phyloP scores from a whole-genome alignment of 805 yeast genomes.

The Schizosaccharomyces octosporus region DNA sequence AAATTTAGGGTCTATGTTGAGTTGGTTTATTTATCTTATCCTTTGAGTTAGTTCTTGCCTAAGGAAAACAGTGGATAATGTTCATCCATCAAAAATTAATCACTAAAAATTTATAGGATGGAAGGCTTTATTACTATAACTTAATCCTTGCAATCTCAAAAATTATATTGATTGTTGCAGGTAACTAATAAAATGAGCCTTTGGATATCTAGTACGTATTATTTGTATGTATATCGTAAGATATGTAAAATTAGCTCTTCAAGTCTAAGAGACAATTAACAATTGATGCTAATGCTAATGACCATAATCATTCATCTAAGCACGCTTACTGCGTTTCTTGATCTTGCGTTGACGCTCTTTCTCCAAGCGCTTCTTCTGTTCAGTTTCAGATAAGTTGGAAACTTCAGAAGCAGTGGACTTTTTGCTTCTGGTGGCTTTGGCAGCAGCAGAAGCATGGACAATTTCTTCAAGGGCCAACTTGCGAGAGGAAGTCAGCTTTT shows the following conservation, averaged over 20 bases:
- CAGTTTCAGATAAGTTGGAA: background rate
- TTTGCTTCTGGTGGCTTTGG: background rate
- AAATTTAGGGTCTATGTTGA: too few species aligned
- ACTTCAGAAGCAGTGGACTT: background rate
- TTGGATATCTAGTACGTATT: too few species aligned
- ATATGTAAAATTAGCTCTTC: background rate
- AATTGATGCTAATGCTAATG: background rate
- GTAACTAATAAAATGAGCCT: too few species aligned
- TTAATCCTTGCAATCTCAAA: too few species aligned
- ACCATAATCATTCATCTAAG: background rate
- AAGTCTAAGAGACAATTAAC: background rate
- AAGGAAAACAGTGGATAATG: too few species aligned
- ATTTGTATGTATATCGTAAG: too few species aligned
- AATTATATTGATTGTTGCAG: too few species aligned
- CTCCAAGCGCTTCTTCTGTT: background rate
- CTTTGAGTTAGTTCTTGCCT: too few species aligned
- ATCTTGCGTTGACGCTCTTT: background rate
- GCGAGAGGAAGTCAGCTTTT: conserved; percentile 62
- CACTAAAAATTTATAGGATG: too few species aligned
- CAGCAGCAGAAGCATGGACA: conserved; percentile 6
- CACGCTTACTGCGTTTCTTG: background rate
- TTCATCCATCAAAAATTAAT: too few species aligned
- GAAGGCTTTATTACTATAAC: too few species aligned
- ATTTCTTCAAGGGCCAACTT: conserved; percentile 39
- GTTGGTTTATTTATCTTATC: too few species aligned